Conservation (phyloP, 73 alveolate genomes). For the Diophrys appendiculata region DNA sequence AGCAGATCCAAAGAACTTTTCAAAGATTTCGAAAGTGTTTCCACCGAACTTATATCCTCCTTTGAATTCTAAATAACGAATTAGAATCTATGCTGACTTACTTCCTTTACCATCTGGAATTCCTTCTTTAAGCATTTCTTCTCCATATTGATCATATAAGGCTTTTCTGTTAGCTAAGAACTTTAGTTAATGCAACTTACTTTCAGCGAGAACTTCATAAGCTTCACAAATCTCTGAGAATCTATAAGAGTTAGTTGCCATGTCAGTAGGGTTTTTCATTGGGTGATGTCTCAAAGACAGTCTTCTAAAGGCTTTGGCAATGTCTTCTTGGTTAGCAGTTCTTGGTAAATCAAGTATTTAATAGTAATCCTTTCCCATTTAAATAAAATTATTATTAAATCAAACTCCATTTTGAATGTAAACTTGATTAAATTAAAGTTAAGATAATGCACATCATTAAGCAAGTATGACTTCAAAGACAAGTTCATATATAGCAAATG, state of each 20-base stretch:
- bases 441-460: no score
- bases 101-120: conserved; percentile 69
- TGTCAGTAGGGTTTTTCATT: conserved; percentile 68
- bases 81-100: conserved; percentile 5
- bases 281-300: conserved; percentile 86
- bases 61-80: conserved; percentile 50
- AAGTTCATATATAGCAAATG: not conserved
- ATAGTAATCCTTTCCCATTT: conserved; percentile 86
- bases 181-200: conserved; percentile 30
- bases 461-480: not conserved
- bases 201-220: conserved; percentile 88
- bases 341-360: conserved; percentile 74
- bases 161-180: conserved; percentile 56
- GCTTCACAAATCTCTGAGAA: conserved; percentile 93
- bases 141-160: conserved; percentile 89
- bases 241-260: conserved; percentile 72
- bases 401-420: not conserved
- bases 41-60: conserved; percentile 95
- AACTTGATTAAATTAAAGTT: no score
- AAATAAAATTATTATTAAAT: no score
- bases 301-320: conserved; percentile 77
- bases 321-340: conserved; percentile 82
- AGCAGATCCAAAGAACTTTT: conserved; percentile 90
- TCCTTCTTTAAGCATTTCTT: conserved; percentile 91
- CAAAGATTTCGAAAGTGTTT: conserved; percentile 94